Evolutionary conservation across 139 green algal genomes (phyloP), one percentile per base, ranked within the genome.

Genomic region (Chlorella sp.): DNA sequence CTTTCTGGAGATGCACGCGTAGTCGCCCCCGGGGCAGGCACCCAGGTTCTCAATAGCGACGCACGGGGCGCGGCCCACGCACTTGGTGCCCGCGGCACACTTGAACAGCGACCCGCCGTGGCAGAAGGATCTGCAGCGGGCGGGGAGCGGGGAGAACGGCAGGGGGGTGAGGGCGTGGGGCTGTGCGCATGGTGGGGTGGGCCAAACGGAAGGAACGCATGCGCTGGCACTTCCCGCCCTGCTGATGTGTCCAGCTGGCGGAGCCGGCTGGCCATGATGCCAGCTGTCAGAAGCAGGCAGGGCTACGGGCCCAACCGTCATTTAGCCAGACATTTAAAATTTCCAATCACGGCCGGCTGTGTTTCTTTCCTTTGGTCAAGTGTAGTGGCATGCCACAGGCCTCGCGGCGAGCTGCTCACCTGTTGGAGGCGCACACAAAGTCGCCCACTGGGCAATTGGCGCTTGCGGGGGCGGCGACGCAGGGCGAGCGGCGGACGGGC

Each of bases 391-490:
- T 9, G 9, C 48, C 48, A 5, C 16, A 9, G 32, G 69, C 69
- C 16, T 36, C 75, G 0, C 75, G 14, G 75, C 14, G 11, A 0
- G 19, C 36, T 12, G 7, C 79, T 85, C 79, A 85, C 79, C 32
- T 39, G 36, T 85, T 68, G 79, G 14, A 26, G 83, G 66, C 28
- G 61, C 83, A 87, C 36, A 87, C 66, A 60, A 87, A 87, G 34
- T 87, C 83, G 36, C 83, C 83, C 15, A 9, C 77, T 22, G 61
- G 83, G 37, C 83, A 87, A n/a, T 30, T 48, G 24, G 34, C 14
- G 83, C 37, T 57, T 32, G 32, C 28, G 83, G 34, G 18, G 48
- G 40, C 32, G 21, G 32, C 40, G 24, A 87, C 83, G 83, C 79
- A 85, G 42, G 79, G 79, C 28, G 79, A 85, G 79, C 79, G 79